These are phyloP conservation scores for Kregervanrija fluxuum DNA, from an alignment of 805 yeast genomes.

Conservation along the genomic window DNA sequence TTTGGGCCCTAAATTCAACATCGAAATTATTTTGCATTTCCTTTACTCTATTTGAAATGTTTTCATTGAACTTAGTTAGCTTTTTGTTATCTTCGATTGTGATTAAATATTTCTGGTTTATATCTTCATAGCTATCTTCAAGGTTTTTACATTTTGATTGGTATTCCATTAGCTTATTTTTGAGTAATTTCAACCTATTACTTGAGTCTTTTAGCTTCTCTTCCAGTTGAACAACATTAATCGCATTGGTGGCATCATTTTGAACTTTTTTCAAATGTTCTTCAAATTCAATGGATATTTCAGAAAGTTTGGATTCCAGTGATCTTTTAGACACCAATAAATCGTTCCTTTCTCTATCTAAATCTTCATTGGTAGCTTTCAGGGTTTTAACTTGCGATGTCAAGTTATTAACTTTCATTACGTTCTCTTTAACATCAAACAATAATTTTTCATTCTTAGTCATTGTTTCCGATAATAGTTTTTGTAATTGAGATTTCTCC, in stretches of 20 bases:
- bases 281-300: conserved; percentile 33
- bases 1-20: conserved; percentile 43
- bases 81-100: conserved; percentile 63
- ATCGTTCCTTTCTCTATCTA: conserved; percentile 56
- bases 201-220: conserved; percentile 31
- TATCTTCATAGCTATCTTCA: conserved; percentile 15
- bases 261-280: conserved; percentile 27
- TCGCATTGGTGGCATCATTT: conserved; percentile 25
- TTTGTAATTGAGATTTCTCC: conserved; percentile 36
- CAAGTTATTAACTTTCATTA: conserved; percentile 37
- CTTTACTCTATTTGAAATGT: conserved; percentile 38
- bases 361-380: conserved; percentile 51
- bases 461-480: conserved; percentile 33
- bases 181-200: conserved; percentile 25
- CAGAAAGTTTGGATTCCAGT: conserved; percentile 38
- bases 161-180: conserved; percentile 21
- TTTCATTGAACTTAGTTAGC: conserved; percentile 46
- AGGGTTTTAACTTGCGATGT: conserved; percentile 48
- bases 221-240: conserved; percentile 23
- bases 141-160: conserved; percentile 11
- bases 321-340: conserved; percentile 43
- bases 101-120: conserved; percentile 33
- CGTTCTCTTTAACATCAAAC: conserved; percentile 38
- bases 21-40: conserved; percentile 42
- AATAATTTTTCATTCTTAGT: conserved; percentile 35